Conservation (phyloP, 257 asterid species). For the Nicotiana otophora region DNA sequence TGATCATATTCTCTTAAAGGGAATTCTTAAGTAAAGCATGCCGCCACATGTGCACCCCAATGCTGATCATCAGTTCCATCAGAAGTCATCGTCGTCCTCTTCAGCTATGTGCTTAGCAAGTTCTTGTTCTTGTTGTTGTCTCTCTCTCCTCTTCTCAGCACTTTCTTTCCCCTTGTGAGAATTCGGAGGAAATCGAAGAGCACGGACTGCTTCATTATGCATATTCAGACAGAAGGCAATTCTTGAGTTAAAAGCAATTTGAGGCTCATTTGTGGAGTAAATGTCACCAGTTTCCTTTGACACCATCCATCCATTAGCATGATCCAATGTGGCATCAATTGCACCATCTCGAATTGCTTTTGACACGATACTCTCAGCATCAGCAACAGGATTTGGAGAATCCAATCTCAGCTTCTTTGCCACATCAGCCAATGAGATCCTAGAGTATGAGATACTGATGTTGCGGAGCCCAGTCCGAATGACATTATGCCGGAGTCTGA, state of each 20-base stretch:
- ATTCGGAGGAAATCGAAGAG: constrained; percentile 80
- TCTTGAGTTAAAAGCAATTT: constrained; percentile 74
- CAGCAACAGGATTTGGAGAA: constrained; percentile 72
- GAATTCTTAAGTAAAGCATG: neutral
- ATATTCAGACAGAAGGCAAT: constrained; percentile 82
- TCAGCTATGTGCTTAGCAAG: constrained; percentile 94
- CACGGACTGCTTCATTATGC: constrained; percentile 91
- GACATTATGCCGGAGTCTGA: constrained; percentile 82
- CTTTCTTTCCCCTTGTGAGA: constrained; percentile 86
- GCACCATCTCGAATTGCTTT: constrained; percentile 92
- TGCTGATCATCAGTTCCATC: neutral
- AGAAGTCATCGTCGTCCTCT: constrained; percentile 71
- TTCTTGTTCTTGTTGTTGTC: constrained; percentile 88
- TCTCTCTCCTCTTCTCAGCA: constrained; percentile 91
- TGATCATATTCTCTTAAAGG: neutral
- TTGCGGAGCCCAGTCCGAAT: constrained; percentile 85
- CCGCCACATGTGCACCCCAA: neutral
- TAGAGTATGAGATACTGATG: constrained; percentile 82
- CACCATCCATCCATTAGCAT: constrained; percentile 66
- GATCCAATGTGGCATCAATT: constrained; percentile 81
- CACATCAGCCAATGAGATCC: constrained; percentile 69
- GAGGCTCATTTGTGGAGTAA: constrained; percentile 91
- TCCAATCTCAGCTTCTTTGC: constrained; percentile 82
- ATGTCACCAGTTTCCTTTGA: constrained; percentile 86
- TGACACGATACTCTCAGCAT: constrained; percentile 82